Evolutionary conservation across 176 grass and related monocot species (phyloP), one percentile per base, ranked within the genome.

Genomic region (Puya raimondii): DNA sequence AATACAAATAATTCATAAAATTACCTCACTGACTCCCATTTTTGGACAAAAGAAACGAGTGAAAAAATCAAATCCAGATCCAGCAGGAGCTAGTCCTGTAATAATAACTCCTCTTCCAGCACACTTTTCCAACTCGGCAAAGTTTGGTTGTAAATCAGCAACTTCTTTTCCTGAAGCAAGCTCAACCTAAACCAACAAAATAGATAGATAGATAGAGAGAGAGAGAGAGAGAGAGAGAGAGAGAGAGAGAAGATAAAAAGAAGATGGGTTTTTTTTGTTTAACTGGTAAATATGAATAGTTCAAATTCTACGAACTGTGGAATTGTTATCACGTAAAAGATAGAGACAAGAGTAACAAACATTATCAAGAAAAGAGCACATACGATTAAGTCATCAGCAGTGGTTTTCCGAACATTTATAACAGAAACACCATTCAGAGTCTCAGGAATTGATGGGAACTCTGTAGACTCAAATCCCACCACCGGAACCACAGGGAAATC

Each of bases 1-100:
- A 6, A 23, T 12, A 14, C 14, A 52, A 10, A 69, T 50, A 70
- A 51, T 72, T 10, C 9, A 48, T 59, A 17, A 15, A 2, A 58
- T 59, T 81, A 96, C 91, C 91, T 96, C 88, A 78, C 80, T 51
- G 71, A 96, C 0, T 8, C 88, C 88, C 0, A 85, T 59, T 61
- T 85, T 85, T 12, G 86, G 86, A 64, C 74, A 54, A 20, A 84
- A 88, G 7, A 75, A 88, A 50, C 88, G 88, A 18, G 70, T 86
- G 68, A 88, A 96, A 22, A 91, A 91, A 68, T 96, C 88, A 70
- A 82, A 91, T 72, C 59, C 85, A 84, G 88, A 96, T 73, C 72
- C 85, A 77, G 59, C 33, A 23, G 87, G 80, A 22, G 87, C 87
- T 26, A 72, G 73, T 54, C 85, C 88, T 50, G 91, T 96, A 65